phyloP scores from a whole-genome alignment of 345 rosid species.

The Xanthoceras sorbifolium region DNA sequence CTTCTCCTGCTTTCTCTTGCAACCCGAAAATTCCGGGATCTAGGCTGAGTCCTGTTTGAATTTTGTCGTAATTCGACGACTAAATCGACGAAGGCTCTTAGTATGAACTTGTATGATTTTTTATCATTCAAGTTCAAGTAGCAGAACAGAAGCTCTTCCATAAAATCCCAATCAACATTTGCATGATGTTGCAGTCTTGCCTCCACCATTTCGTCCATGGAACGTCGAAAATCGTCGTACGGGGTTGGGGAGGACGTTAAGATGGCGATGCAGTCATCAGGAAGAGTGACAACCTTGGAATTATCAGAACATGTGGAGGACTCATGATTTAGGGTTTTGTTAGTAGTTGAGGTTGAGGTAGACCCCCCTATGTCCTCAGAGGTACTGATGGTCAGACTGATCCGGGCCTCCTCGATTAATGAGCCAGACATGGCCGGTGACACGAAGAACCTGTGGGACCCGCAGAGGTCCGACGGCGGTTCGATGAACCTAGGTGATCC shows the following conservation, averaged over 20 bases:
- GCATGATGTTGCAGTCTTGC: constrained; percentile 38
- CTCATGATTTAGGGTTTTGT: neutral
- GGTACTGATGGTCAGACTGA: constrained; percentile 26
- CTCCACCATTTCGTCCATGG: constrained; percentile 82
- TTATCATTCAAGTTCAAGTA: constrained; percentile 73
- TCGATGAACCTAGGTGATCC: constrained; percentile 43
- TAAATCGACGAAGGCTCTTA: constrained; percentile 81
- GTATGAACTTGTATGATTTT: constrained; percentile 65
- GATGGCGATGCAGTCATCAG: constrained; percentile 65
- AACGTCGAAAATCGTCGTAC: constrained; percentile 58
- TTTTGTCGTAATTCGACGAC: constrained; percentile 38
- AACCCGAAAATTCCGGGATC: constrained; percentile 16
- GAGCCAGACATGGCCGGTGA: constrained; percentile 47
- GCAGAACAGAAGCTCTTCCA: constrained; percentile 80
- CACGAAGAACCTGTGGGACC: constrained; percentile 52
- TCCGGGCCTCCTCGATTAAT: constrained; percentile 50
- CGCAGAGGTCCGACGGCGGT: constrained; percentile 30
- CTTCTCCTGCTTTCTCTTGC: constrained; percentile 29
- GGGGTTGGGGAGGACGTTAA: constrained; percentile 50
- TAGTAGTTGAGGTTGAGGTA: constrained; percentile 36
- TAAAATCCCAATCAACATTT: constrained; percentile 73
- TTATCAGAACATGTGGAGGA: neutral
- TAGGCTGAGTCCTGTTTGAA: constrained; percentile 21
- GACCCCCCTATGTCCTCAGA: constrained; percentile 32
- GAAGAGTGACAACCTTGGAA: constrained; percentile 26